Evolutionary conservation across 2,329 filamentous ascomycete genomes (phyloP), one percentile per base, ranked within the genome.

Genomic region (Colletotrichum scovillei): DNA sequence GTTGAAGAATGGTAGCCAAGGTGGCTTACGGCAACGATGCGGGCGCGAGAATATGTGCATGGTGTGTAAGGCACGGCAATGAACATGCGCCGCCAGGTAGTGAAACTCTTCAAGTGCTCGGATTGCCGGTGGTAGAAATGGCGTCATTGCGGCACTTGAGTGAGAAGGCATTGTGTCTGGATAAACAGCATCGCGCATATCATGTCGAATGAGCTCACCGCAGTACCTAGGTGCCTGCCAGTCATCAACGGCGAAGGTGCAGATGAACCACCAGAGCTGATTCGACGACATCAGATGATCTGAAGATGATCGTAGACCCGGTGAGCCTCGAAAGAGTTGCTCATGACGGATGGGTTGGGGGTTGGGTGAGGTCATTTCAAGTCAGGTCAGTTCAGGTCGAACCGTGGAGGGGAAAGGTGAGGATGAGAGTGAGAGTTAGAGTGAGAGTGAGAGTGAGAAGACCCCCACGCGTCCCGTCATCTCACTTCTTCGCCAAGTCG

Each of bases 401-500:
- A 11, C 30, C 30, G 30, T 9, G 9, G 38, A 19, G 38, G 42
- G 19, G 16, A n/a, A n/a, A n/a, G 42, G 42, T 8, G 42, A 9
- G 42, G 16, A 19, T 19, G 42, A n/a, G 16, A 7, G 19, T 19
- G 42, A n/a, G 42, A 49, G 19, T n/a, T n/a, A n/a, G 16, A 7
- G 19, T 19, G 42, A n/a, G 16, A 7, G 19, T 49, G 42, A 46
- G 42, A n/a, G 38, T 46, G 38, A 46, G 42, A 46, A 32, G 28
- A 26, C 69, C 63, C 63, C 63, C 69, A 68, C 69, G 63, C 63
- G n/a, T 49, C 56, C 63, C 63, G 57, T 67, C 69, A 62, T 57
- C 63, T 63, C 57, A 52, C 64, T 22, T 16, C 62, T 52, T 67
- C 46, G 32, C 35, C 49, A 35, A 60, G 5, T 26, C 12, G 49